Conservation (phyloP, 371 early-diverging fungal genomes). For the Haplosporangium sp. region DNA sequence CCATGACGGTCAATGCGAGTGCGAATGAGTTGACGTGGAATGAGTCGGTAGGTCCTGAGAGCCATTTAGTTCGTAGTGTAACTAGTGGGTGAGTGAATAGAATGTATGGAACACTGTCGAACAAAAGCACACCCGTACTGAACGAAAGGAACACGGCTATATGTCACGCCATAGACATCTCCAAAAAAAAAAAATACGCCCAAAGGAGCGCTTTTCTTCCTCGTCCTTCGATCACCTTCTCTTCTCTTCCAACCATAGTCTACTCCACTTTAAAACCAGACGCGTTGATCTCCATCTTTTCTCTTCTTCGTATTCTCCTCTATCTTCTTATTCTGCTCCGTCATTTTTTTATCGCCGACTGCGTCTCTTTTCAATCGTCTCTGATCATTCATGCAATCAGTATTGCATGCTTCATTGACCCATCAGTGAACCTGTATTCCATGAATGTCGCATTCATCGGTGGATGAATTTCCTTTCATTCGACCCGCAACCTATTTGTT, state of each 20-base stretch:
- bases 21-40: too few relatives aligned
- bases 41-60: too few relatives aligned
- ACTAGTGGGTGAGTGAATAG: background rate
- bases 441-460: constrained; percentile 6
- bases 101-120: constrained; percentile 7
- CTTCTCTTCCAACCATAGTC: background rate
- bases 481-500: too few relatives aligned
- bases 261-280: background rate
- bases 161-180: too few relatives aligned
- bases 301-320: constrained; percentile 1
- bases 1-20: too few relatives aligned
- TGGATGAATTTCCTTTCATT: constrained; percentile 6
- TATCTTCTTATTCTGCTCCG: background rate
- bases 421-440: background rate
- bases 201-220: constrained; percentile 8
- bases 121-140: too few relatives aligned
- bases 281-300: background rate
- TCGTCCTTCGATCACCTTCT: constrained; percentile 7
- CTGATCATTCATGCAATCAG: background rate
- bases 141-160: too few relatives aligned
- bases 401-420: background rate
- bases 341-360: background rate
- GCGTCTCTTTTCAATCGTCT: too few relatives aligned
- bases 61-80: background rate
- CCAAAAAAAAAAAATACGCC: too few relatives aligned